A percentile compares a stretch with the other conserved stretches of the same genome.
These are phyloP conservation scores for Talaromyces sp. DNA, from an alignment of 2,329 filamentous ascomycete species.

Conservation along the genomic window DNA sequence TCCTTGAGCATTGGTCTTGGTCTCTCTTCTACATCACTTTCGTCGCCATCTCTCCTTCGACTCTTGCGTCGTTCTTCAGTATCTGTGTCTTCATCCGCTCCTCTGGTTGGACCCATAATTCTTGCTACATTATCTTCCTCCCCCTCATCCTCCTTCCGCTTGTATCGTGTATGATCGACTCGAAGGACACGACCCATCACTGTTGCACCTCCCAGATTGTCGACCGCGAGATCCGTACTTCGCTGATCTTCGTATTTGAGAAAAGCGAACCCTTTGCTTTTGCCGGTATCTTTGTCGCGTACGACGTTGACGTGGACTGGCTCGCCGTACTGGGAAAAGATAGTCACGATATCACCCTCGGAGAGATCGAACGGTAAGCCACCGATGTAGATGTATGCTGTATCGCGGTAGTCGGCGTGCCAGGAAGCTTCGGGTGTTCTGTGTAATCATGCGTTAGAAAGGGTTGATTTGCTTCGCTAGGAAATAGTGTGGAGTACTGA, in stretches of 20 bases:
- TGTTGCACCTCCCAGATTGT: constrained; percentile 85
- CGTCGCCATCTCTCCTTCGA: constrained; percentile 37
- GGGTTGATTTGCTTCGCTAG: background rate
- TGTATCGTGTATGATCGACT: constrained; percentile 92
- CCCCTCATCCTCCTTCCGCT: constrained; percentile 70
- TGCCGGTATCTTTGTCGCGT: constrained; percentile 93
- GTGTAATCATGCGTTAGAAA: constrained; percentile 14
- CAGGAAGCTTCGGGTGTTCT: constrained; percentile 85
- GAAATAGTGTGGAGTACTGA: constrained; percentile 43
- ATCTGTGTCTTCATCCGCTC: constrained; percentile 34
- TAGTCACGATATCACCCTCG: constrained; percentile 92
- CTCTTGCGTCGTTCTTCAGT: constrained; percentile 35
- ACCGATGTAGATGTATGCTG: constrained; percentile 94
- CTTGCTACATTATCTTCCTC: constrained; percentile 50
- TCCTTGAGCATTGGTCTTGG: constrained; percentile 69
- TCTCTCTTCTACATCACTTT: constrained; percentile 49
- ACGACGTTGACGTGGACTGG: constrained; percentile 89
- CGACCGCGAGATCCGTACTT: constrained; percentile 91
- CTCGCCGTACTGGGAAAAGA: constrained; percentile 96
- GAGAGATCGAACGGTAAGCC: constrained; percentile 88
- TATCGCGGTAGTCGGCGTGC: constrained; percentile 97
- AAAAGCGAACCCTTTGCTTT: constrained; percentile 91
- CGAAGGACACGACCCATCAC: constrained; percentile 76
- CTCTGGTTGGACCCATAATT: constrained; percentile 46
- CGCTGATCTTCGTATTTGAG: constrained; percentile 98